These are phyloP conservation scores for Yamadazyma diospyri DNA, from an alignment of 1,139 yeast genomes.

Conservation along the genomic window DNA sequence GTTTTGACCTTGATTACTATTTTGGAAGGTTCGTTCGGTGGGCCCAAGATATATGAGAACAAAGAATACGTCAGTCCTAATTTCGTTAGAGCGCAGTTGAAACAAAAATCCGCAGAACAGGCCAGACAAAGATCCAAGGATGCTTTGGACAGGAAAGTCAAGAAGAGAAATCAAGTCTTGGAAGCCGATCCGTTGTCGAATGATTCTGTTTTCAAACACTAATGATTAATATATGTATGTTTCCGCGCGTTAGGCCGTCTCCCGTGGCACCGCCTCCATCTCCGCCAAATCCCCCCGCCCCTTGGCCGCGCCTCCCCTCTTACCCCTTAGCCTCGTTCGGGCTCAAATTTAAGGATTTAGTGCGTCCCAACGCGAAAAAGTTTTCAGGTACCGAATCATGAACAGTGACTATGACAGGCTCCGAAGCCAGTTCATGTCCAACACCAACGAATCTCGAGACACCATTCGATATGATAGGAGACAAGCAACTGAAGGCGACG, in stretches of 20 bases:
- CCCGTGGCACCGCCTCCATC: too few species aligned
- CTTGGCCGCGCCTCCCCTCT: background rate
- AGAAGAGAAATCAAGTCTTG: slow-evolving; percentile 70
- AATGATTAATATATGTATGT: background rate
- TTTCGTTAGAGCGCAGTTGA: slow-evolving; percentile 85
- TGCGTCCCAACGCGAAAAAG: slow-evolving; percentile 3
- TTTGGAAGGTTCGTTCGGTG: slow-evolving; percentile 95
- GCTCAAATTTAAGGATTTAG: background rate
- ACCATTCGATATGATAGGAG: slow-evolving; percentile 7
- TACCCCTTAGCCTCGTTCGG: too few species aligned
- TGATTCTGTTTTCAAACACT: slow-evolving; percentile 61
- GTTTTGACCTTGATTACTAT: slow-evolving; percentile 90
- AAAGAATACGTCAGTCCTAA: slow-evolving; percentile 96
- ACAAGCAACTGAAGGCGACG: slow-evolving; percentile 11
- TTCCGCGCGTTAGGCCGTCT: too few species aligned
- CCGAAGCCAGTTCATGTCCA: slow-evolving; percentile 16
- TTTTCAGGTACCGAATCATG: slow-evolving; percentile 5
- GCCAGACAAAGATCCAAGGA: slow-evolving; percentile 80
- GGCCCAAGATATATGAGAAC: slow-evolving; percentile 96
- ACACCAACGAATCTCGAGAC: slow-evolving; percentile 13
- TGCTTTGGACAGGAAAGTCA: slow-evolving; percentile 70
- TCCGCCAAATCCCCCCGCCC: background rate
- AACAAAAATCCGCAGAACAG: slow-evolving; percentile 74
- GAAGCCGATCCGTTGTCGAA: slow-evolving; percentile 83
- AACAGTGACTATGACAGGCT: slow-evolving; percentile 8